Base-by-base conservation (phyloP, 2,329 filamentous ascomycete genomes). In the Fusarium scirpi region DNA sequence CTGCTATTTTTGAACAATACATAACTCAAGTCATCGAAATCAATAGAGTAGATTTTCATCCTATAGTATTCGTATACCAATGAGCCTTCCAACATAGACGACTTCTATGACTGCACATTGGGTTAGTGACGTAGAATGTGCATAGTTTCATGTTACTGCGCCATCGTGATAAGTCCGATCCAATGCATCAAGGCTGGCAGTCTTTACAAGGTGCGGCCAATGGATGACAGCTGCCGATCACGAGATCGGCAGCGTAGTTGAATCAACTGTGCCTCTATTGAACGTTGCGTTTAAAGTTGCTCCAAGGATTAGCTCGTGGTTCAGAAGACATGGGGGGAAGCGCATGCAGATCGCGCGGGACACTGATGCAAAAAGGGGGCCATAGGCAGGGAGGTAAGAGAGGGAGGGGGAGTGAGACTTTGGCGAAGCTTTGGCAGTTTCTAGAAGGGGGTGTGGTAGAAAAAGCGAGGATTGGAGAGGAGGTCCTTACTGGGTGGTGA, bases 301-400 rank as follows among this genome's bases (percentile, higher is more conserved):
- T 53, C 24, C 44, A 54, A 57, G 53, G 46, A 58, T 56, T 60
- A 64, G 46, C 24, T n/a, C 25, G 43, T 59, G 49, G 53, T 43
- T 45, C 40, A 29, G 44, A 69, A 30, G 67, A 62, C 44, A 27
- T 27, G 60, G 67, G 53, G 47, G 27, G 38, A 25, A 55, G 47
- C 12, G 51, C 48, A 70, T 53, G 67, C 46, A 70, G 67, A 70
- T 70, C 67, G 40, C 51, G 53, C 49, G 52, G 30, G 40, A 67
- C 16, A 20, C 46, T 20, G 56, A 62, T 65, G 44, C 49, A 57
- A 41, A 64, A 38, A 41, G 34, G 61, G 47, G 47, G 45, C 55
- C 55, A 60, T 34, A 29, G 29, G 6, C 38, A 44, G 41, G 30
- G 49, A 15, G 30, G 22, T 6, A 52, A 16, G 20, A n/a, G 38